Evolutionary conservation across 2,329 filamentous ascomycete genomes (phyloP).

Genomic region (Amauroascus verrucosus): DNA sequence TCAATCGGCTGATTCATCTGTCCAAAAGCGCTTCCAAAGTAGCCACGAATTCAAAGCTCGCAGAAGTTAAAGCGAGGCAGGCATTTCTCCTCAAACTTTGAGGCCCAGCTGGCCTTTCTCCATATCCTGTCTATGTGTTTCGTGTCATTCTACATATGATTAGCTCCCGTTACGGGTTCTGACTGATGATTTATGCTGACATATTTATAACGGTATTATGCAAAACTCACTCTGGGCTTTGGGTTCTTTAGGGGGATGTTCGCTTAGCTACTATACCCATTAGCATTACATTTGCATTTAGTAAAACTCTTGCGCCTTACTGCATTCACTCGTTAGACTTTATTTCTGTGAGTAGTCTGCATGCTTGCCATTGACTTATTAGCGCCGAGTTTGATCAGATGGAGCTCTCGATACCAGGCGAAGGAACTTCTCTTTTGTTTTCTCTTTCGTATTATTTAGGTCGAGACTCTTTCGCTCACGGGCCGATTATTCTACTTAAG

Average conservation of each 20-base stretch:
- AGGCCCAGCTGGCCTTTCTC: too few species aligned
- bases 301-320: neutral
- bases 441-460: too few species aligned
- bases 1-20: neutral
- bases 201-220: constrained; percentile 1
- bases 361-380: too few species aligned
- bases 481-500: too few species aligned
- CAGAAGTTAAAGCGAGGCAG: too few species aligned
- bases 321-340: too few species aligned
- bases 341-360: neutral
- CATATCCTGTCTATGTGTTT: neutral
- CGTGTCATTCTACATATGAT: neutral
- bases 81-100: too few species aligned
- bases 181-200: constrained; percentile 1
- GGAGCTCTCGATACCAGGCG: too few species aligned
- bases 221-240: neutral
- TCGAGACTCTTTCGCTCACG: too few species aligned
- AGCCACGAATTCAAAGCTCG: constrained; percentile 9
- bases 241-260: neutral
- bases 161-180: neutral
- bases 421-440: too few species aligned
- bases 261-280: neutral
- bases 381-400: too few species aligned
- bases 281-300: neutral
- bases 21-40: neutral